phyloP scores from a whole-genome alignment of 2,329 filamentous ascomycete species.

The Colletotrichum agaves region DNA sequence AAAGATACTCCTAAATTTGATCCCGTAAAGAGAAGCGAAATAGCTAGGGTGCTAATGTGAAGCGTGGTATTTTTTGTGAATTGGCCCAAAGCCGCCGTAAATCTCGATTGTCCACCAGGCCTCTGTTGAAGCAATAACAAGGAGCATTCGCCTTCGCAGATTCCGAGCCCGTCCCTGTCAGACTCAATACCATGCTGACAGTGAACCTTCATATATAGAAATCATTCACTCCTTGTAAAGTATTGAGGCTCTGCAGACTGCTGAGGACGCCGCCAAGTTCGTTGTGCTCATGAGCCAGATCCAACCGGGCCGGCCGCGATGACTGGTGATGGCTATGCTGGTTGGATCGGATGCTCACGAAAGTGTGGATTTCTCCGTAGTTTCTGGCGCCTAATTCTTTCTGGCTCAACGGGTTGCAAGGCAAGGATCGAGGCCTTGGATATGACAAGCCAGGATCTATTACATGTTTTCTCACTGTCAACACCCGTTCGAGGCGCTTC shows the following conservation, averaged over 20 bases:
- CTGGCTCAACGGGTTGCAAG: neutral
- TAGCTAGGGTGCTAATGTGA: too few species aligned
- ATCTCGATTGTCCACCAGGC: too few species aligned
- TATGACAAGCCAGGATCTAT: neutral
- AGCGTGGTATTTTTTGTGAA: too few species aligned
- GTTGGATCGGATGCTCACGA: conserved; percentile 3
- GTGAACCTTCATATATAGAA: too few species aligned
- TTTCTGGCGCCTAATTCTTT: neutral
- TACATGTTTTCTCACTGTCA: neutral
- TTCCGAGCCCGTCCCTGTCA: too few species aligned
- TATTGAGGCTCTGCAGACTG: neutral
- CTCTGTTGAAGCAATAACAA: too few species aligned
- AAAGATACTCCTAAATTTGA: too few species aligned
- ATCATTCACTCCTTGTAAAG: too few species aligned
- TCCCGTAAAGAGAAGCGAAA: too few species aligned
- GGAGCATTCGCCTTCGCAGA: too few species aligned
- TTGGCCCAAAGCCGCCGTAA: too few species aligned
- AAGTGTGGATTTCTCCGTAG: neutral
- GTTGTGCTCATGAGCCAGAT: neutral
- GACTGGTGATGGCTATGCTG: neutral
- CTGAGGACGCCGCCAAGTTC: neutral
- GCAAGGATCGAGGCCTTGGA: neutral
- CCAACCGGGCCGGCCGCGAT: neutral
- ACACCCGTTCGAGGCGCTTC: neutral
- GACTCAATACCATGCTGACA: too few species aligned